Conservation (phyloP, 805 yeast genomes). For the Candida tibetensis region DNA sequence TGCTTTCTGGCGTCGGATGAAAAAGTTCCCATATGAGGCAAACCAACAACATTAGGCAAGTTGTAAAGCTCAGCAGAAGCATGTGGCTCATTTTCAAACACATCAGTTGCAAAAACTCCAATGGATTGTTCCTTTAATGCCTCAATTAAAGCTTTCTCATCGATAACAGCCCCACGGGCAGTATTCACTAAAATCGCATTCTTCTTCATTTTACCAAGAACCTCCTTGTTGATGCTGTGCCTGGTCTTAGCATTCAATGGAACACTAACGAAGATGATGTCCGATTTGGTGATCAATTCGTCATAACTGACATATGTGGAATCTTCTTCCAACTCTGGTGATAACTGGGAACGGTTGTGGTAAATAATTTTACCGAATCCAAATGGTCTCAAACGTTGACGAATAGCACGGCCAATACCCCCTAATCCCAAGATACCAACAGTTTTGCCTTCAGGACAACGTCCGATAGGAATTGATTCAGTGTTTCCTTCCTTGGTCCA, state of each 20-base stretch:
- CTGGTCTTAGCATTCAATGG: slow-evolving; percentile 73
- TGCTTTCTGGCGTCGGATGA: slow-evolving; percentile 67
- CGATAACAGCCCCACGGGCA: slow-evolving; percentile 83
- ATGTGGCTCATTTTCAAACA: slow-evolving; percentile 71
- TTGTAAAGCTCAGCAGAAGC: slow-evolving; percentile 60
- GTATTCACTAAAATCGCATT: slow-evolving; percentile 80
- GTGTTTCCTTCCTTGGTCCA: slow-evolving; percentile 47
- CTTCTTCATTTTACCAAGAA: slow-evolving; percentile 68
- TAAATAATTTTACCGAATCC: slow-evolving; percentile 71
- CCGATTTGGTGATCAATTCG: slow-evolving; percentile 60
- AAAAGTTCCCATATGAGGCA: slow-evolving; percentile 91
- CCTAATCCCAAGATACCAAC: slow-evolving; percentile 88
- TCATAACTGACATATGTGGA: slow-evolving; percentile 73
- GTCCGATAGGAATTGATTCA: slow-evolving; percentile 60
- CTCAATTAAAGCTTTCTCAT: slow-evolving; percentile 56
- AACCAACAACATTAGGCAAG: slow-evolving; percentile 66
- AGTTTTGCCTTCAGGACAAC: slow-evolving; percentile 70
- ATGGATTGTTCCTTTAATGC: slow-evolving; percentile 63
- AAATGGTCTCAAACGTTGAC: slow-evolving; percentile 69
- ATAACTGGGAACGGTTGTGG: slow-evolving; percentile 62
- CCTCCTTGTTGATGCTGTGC: slow-evolving; percentile 62
- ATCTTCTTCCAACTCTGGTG: slow-evolving; percentile 61
- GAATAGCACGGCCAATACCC: slow-evolving; percentile 81
- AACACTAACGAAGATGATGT: slow-evolving; percentile 69
- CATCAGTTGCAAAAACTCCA: slow-evolving; percentile 70